Base-by-base conservation (phyloP, 2,329 filamentous ascomycete genomes). In the Ophiostoma sp. region DNA sequence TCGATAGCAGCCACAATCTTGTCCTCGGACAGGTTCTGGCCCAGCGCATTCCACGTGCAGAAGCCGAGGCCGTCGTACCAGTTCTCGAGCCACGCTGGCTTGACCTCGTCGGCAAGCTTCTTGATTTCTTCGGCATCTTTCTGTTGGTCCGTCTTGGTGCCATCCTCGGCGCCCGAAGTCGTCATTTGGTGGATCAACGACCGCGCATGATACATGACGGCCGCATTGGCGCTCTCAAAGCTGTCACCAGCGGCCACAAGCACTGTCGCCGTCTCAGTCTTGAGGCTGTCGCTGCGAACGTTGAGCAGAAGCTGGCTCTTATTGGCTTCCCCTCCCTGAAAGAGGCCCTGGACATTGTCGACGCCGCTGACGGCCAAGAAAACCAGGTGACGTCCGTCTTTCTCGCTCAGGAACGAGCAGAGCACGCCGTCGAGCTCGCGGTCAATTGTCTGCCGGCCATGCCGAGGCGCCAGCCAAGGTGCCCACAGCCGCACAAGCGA, bases 11-110 rank as follows among this genome's bases (percentile, higher is more conserved):
- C 82, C 15, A 94, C 84, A 17, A 99, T 88, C 78, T 94, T 97
- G 25, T 93, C 86, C 74, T 95, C 93, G 0, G 91, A 96, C 45
- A 99, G 85, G 61, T 91, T 84, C 78, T 97, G 93, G 0, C 96
- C 96, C 0, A 99, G 85, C 0, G 91, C 92, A 79, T 98, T 99
- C 96, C 96, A 99, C 0, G 96, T 99, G 80, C 96, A 99, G 80
- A 96, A 99, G 0, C 94, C 93, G 50, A 99, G 84, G 0, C 94
- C 94, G 80, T 98, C 96, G 79, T 95, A 95, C 94, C 95, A 98
- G 74, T 93, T 90, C 76, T 96, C 90, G 68, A 93, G 83, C 94
- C 94, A 97, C 79, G 90, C 82, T 6, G 86, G 82, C 71, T 86
- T 85, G 45, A 91, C 82, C 5, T 86, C 86, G 33, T 85, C 82